Evolutionary conservation across 345 rosid species (phyloP).

Genomic region (Alliaria petiolata): DNA sequence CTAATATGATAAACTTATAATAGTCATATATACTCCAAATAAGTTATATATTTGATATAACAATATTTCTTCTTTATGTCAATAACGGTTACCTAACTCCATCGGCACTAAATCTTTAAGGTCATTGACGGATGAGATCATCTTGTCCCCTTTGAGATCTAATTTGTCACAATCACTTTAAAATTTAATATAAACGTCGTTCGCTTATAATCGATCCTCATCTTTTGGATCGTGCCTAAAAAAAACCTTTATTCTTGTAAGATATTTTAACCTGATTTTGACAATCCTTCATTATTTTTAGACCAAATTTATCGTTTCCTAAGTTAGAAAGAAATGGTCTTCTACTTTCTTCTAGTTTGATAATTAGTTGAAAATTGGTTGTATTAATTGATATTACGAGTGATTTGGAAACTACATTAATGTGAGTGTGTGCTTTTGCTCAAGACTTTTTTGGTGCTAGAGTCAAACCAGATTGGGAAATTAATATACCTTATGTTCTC

Average conservation of each 20-base stretch:
- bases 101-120: constrained; percentile 7
- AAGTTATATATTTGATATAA: not conserved
- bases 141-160: constrained; percentile 26
- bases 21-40: not conserved
- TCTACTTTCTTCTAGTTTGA: too few relatives aligned
- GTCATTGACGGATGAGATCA: constrained; percentile 27
- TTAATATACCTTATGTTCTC: too few relatives aligned
- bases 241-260: not conserved
- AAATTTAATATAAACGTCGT: not conserved
- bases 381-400: too few relatives aligned
- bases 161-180: constrained; percentile 19
- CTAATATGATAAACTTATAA: too few relatives aligned
- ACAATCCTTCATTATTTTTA: not conserved
- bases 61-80: not conserved
- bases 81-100: constrained; percentile 21
- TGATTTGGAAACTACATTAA: too few relatives aligned
- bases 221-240: constrained; percentile 8
- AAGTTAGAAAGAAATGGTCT: too few relatives aligned
- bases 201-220: not conserved
- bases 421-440: too few relatives aligned
- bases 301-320: not conserved
- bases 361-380: too few relatives aligned
- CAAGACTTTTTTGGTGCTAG: too few relatives aligned
- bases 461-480: too few relatives aligned
- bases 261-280: not conserved